Conservation (phyloP, 495 filamentous ascomycete genomes). For the Penicillium argentinense region DNA sequence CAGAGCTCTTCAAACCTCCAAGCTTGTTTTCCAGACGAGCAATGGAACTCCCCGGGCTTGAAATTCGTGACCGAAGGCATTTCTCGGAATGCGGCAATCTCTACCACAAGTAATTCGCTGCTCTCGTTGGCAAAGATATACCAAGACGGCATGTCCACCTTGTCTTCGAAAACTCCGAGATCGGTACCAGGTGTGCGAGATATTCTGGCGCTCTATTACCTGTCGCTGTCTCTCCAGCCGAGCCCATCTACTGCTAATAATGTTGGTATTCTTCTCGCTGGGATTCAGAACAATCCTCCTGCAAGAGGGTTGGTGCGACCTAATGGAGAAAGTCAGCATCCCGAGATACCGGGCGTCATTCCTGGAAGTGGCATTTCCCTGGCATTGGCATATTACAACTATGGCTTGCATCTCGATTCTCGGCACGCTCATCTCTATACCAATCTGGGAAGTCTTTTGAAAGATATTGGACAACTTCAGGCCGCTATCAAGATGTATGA, state of each 20-base stretch:
- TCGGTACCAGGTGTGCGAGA: slow-evolving; percentile 80
- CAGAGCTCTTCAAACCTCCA: slow-evolving; percentile 78
- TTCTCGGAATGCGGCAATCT: slow-evolving; percentile 77
- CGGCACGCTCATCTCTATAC: slow-evolving; percentile 98
- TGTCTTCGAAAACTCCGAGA: slow-evolving; percentile 57
- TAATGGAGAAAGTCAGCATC: slow-evolving; percentile 38
- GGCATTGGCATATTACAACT: slow-evolving; percentile 92
- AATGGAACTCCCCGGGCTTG: slow-evolving; percentile 80
- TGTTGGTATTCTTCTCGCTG: slow-evolving; percentile 92
- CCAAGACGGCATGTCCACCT: slow-evolving; percentile 93
- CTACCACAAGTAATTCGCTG: slow-evolving; percentile 93
- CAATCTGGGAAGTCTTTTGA: slow-evolving; percentile 91
- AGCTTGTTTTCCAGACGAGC: slow-evolving; percentile 75
- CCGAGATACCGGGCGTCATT: slow-evolving; percentile 72
- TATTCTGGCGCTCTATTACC: slow-evolving; percentile 93
- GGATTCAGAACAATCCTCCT: slow-evolving; percentile 78
- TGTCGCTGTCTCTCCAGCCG: slow-evolving; percentile 90
- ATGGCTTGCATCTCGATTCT: slow-evolving; percentile 78
- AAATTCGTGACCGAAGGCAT: slow-evolving; percentile 70
- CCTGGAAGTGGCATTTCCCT: slow-evolving; percentile 86
- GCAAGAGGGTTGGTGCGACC: slow-evolving; percentile 33
- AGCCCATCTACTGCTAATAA: slow-evolving; percentile 99
- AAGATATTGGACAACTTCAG: slow-evolving; percentile 91
- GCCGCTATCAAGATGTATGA: slow-evolving; percentile 98
- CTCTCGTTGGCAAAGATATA: slow-evolving; percentile 97